Evolutionary conservation across 2,329 filamentous ascomycete species (phyloP), one percentile per base, ranked within the genome.

Genomic region (Microdochium trichocladiopsis): DNA sequence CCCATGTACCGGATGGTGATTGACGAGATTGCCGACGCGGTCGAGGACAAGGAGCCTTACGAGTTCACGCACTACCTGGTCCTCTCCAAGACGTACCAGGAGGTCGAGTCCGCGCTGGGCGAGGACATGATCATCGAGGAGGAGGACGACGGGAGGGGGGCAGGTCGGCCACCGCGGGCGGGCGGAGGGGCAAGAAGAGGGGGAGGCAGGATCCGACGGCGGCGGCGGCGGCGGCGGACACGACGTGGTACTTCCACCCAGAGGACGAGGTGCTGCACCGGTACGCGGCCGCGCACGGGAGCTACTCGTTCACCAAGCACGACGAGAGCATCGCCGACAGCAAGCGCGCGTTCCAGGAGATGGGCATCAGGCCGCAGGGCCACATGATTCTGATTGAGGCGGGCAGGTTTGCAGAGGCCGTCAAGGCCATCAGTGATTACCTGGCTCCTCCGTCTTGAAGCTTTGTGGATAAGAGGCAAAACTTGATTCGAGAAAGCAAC

Each of bases 1-100:
- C 93, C 94, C 3, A 88, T 97, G 83, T 97, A 96, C 78, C 84
- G 80, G 50, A 96, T 96, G 90, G 81, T 99, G 50, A 75, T 89
- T 49, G 91, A 97, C 65, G 94, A 99, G 77, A 85, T 99, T 50
- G 79, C 87, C 63, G 92, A 87, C 65, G 94, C 94, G 1, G 75
- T 96, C 2, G 86, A 95, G 66, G 91, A 96, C 66, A 87, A 88
- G 64, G 91, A 97, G 70, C 91, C 92, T 0, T 97, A 96, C 70
- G 79, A 86, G 52, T 99, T 99, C 71, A 86, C 90, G 25, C 91
- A 97, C 71, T 99, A 96, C 71, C 77, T 99, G 50, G 81, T 99
- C 48, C 68, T 96, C 47, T 95, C 90, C 36, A 95, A 95, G 73
- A 90, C 84, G n/a, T 99, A 97, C 70, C 80, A 83, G 47, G 94